Base-by-base conservation (phyloP, 169 alveolate genomes). In the Eimeria sp. region DNA sequence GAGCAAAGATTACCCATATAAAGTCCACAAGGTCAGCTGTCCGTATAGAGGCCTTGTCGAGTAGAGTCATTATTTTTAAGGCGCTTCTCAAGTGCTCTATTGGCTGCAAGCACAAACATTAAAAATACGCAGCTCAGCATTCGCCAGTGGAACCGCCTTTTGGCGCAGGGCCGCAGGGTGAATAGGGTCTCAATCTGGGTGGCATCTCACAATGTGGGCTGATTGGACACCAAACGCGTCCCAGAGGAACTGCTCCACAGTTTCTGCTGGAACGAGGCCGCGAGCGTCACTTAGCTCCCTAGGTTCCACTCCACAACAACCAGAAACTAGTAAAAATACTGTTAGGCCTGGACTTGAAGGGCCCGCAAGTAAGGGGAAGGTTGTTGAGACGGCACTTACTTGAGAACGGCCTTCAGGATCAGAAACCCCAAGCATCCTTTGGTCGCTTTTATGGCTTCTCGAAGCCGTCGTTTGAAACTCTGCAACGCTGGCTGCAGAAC, bases 231-330 rank as follows among this genome's bases (percentile, higher is more conserved):
- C 94, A 87, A 87, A 66, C 83, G 25, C 49, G 14, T 87, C 85
- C 94, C 94, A 87, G 72, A 87, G 94, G 30, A 87, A 46, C 27
- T 87, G 94, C n/a, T 87, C 94, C 94, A 87, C 94, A 66, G 64
- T 4, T 66, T 87, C 71, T 27, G 83, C 94, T 60, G 94, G 83
- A 27, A 87, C 94, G 27, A 87, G 82, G 30, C 94, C 94, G n/a
- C 83, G 78, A 16, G 16, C 94, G 82, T 87, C 94, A 85, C 80
- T 46, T 11, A 64, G 82, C 82, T 87, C 94, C 94, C 94, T 87
- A 30, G 11, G 94, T 27, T 33, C 68, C 94, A 64, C 30, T 87
- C 62, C 46, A 64, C 83, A 87, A n/a, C 94, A 27, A 66, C 43
- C 83, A 27, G 20, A 40, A 14, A 27, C 56, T n/a, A 80, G 68